These are phyloP conservation scores for Cercospora beticola DNA, from an alignment of 2,329 filamentous ascomycete species.

Conservation along the genomic window DNA sequence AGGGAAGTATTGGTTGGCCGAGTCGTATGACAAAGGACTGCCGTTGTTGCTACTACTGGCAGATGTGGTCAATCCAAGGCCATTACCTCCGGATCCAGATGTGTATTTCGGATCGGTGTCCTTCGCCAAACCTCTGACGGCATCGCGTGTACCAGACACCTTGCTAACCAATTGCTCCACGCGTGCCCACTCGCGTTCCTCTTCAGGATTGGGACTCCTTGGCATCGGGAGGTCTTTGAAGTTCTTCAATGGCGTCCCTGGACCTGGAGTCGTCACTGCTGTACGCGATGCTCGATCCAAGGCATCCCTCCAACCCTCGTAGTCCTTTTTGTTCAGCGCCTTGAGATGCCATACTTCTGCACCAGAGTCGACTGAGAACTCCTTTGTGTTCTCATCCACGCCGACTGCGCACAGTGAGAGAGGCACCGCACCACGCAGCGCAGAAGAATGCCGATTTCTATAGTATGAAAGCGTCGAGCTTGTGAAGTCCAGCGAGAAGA, in stretches of 20 bases:
- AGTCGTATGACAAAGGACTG: slow-evolving; percentile 38
- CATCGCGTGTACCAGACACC: slow-evolving; percentile 84
- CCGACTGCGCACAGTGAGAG: slow-evolving; percentile 87
- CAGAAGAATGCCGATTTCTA: slow-evolving; percentile 88
- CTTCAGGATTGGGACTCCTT: slow-evolving; percentile 46
- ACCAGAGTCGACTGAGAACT: slow-evolving; percentile 95
- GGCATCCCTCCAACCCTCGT: slow-evolving; percentile 80
- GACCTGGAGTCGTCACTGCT: slow-evolving; percentile 16
- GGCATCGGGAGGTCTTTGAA: slow-evolving; percentile 20
- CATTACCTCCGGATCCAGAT: slow-evolving; percentile 39
- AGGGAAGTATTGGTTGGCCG: slow-evolving; percentile 48
- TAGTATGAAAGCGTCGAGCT: slow-evolving; percentile 96
- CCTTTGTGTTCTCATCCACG: slow-evolving; percentile 80
- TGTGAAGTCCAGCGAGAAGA: slow-evolving; percentile 93
- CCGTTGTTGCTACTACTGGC: slow-evolving; percentile 36
- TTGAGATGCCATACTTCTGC: slow-evolving; percentile 95
- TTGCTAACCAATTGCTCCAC: slow-evolving; percentile 83
- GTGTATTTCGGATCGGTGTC: slow-evolving; percentile 70
- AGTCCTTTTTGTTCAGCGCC: slow-evolving; percentile 79
- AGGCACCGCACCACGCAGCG: slow-evolving; percentile 86
- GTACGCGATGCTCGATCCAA: slow-evolving; percentile 67
- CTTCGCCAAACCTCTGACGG: slow-evolving; percentile 79
- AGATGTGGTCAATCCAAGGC: slow-evolving; percentile 34
- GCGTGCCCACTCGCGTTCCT: slow-evolving; percentile 82
- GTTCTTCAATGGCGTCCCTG: slow-evolving; percentile 34